Conservation (phyloP, 768 basidiomycete genomes). For the Suillus spraguei region DNA sequence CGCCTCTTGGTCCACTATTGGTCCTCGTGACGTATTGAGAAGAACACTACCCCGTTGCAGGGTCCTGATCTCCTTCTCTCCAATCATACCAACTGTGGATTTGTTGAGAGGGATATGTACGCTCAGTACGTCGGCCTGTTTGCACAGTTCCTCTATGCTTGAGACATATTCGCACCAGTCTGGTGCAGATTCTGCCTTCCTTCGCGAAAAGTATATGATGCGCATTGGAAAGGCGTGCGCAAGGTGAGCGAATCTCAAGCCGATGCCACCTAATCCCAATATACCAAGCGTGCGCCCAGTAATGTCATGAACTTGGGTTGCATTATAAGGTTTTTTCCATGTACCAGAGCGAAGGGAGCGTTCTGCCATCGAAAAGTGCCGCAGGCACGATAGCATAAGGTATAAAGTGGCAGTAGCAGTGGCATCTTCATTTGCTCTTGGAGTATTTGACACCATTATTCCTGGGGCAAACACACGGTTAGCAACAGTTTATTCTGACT, state of each 20-base stretch:
- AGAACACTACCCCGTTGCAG: constrained; percentile 75
- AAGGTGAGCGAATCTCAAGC: constrained; percentile 63
- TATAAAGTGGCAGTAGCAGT: constrained; percentile 84
- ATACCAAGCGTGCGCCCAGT: constrained; percentile 69
- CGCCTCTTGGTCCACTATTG: constrained; percentile 84
- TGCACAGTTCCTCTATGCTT: constrained; percentile 46
- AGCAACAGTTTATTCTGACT: neutral
- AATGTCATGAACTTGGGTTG: constrained; percentile 54
- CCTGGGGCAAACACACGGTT: constrained; percentile 39
- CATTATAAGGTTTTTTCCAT: constrained; percentile 58
- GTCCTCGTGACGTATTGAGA: constrained; percentile 84
- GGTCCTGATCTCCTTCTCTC: constrained; percentile 69
- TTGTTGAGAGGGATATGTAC: constrained; percentile 77
- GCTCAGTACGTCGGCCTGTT: constrained; percentile 76
- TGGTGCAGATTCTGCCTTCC: neutral
- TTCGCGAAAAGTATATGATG: constrained; percentile 67
- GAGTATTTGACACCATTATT: constrained; percentile 81
- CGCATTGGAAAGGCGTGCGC: constrained; percentile 84
- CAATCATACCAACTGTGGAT: constrained; percentile 71
- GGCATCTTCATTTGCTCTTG: constrained; percentile 82
- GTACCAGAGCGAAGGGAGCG: constrained; percentile 45
- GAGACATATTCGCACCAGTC: neutral
- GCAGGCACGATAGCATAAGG: constrained; percentile 69
- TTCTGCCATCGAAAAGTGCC: constrained; percentile 71
- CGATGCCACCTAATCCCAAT: constrained; percentile 73